phyloP scores from a whole-genome alignment of 495 filamentous ascomycete species.

The Penicillium samsonianum region DNA sequence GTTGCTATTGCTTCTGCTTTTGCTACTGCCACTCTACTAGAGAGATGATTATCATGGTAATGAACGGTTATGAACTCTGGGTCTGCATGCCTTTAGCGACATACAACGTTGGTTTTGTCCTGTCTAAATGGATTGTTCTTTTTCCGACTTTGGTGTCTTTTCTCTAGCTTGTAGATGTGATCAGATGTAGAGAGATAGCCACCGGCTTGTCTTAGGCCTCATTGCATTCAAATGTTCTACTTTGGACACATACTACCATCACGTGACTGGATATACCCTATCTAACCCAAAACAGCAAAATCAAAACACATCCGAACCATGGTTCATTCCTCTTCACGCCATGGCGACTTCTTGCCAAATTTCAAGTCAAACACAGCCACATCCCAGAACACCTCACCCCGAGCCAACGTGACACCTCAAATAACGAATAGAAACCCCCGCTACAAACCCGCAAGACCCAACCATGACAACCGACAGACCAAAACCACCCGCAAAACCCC shows the following conservation, averaged over 20 bases:
- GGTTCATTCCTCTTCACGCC: slow-evolving; percentile 16
- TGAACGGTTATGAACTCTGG: slow-evolving; percentile 32
- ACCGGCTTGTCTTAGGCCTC: no score
- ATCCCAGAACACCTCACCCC: not conserved
- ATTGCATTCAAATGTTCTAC: no score
- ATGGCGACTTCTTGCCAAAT: slow-evolving; percentile 6
- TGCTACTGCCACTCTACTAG: slow-evolving; percentile 28
- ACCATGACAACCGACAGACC: not conserved
- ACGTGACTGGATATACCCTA: slow-evolving; percentile 15
- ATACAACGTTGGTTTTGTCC: slow-evolving; percentile 9
- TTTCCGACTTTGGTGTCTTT: not conserved
- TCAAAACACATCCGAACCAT: slow-evolving; percentile 21
- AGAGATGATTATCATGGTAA: slow-evolving; percentile 39
- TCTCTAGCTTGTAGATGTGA: not conserved
- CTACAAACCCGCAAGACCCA: not conserved
- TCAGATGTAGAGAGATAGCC: no score
- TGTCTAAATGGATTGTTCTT: slow-evolving; percentile 4
- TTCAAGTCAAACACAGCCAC: not conserved
- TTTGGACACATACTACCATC: no score
- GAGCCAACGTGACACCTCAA: not conserved
- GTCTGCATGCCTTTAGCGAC: slow-evolving; percentile 13
- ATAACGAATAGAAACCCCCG: not conserved
- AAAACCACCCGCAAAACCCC: not conserved
- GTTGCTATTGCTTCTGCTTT: not conserved
- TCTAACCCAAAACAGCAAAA: slow-evolving; percentile 26